A percentile compares a stretch with the other conserved stretches of the same genome.
These are phyloP conservation scores for Penicillium pulvis DNA, from an alignment of 495 filamentous ascomycete species.

Conservation along the genomic window DNA sequence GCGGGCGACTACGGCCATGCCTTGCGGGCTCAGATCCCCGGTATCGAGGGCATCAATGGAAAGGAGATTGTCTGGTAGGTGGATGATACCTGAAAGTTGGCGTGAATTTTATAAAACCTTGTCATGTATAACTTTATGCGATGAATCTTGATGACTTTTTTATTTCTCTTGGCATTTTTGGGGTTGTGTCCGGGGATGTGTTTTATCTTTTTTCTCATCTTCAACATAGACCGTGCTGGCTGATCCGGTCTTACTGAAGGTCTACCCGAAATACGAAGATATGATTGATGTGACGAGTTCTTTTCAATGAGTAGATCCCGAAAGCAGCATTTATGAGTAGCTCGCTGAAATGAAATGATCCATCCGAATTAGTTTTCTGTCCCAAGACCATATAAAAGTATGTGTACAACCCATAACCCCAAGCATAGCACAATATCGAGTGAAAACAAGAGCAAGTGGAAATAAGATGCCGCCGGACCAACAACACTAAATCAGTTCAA, in stretches of 20 bases:
- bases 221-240: slow-evolving; percentile 7
- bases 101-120: slow-evolving; percentile 3
- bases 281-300: slow-evolving; percentile 10
- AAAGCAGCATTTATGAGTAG: neutral
- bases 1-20: slow-evolving; percentile 72
- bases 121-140: slow-evolving; percentile 23
- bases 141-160: slow-evolving; percentile 22
- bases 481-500: neutral
- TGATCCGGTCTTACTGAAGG: slow-evolving; percentile 15
- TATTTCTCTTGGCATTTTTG: neutral
- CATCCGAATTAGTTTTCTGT: neutral
- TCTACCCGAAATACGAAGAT: slow-evolving; percentile 19
- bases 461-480: neutral
- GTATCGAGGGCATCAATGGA: slow-evolving; percentile 39
- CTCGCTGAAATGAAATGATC: slow-evolving; percentile 3
- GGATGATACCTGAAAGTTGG: neutral
- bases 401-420: slow-evolving; percentile 1
- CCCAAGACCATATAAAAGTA: neutral
- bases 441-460: neutral
- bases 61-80: slow-evolving; percentile 48
- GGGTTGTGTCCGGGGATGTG: neutral
- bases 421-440: neutral
- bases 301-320: too few species aligned
- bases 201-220: neutral
- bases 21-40: slow-evolving; percentile 44